These are phyloP conservation scores for Arthrocladium fulminans DNA, from an alignment of 2,329 filamentous ascomycete genomes.

Conservation along the genomic window DNA sequence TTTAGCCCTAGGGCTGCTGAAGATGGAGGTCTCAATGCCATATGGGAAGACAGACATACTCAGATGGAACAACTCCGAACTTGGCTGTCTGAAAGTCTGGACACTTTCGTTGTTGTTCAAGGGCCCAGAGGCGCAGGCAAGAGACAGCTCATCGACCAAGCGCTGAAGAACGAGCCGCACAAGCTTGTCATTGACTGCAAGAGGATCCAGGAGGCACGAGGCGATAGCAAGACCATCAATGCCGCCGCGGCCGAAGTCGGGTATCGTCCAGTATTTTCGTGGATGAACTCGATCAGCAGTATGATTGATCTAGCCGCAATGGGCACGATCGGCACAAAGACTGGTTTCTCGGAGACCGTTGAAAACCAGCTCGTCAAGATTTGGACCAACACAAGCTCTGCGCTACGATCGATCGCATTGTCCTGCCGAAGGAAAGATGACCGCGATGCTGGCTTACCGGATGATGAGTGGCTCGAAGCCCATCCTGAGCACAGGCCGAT, in stretches of 20 bases:
- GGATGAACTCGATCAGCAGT: slow-evolving; percentile 91
- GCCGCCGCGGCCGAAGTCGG: slow-evolving; percentile 75
- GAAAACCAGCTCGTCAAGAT: slow-evolving; percentile 87
- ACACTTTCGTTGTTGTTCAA: slow-evolving; percentile 89
- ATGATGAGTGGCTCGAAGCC: slow-evolving; percentile 82
- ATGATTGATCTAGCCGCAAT: slow-evolving; percentile 87
- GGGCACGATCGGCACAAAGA: slow-evolving; percentile 86
- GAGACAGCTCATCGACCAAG: slow-evolving; percentile 78
- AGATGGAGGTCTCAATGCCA: slow-evolving; percentile 62
- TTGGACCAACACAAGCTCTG: slow-evolving; percentile 69
- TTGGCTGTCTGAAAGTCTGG: slow-evolving; percentile 79
- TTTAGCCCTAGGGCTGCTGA: slow-evolving; percentile 44
- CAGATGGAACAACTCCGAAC: slow-evolving; percentile 73
- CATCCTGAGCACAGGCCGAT: slow-evolving; percentile 77
- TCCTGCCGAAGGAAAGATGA: slow-evolving; percentile 61
- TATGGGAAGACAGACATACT: slow-evolving; percentile 79
- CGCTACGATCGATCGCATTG: slow-evolving; percentile 69
- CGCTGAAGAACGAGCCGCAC: slow-evolving; percentile 60
- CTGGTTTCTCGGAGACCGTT: slow-evolving; percentile 85
- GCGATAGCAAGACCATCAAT: slow-evolving; percentile 76
- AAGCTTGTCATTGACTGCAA: slow-evolving; percentile 88
- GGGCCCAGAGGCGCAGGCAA: slow-evolving; percentile 89
- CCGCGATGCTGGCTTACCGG: slow-evolving; percentile 60
- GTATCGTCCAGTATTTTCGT: slow-evolving; percentile 88
- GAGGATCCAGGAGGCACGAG: slow-evolving; percentile 79